These are phyloP conservation scores for Schoenoplectus triqueter DNA, from an alignment of 202 grass and related monocot species.

Conservation along the genomic window DNA sequence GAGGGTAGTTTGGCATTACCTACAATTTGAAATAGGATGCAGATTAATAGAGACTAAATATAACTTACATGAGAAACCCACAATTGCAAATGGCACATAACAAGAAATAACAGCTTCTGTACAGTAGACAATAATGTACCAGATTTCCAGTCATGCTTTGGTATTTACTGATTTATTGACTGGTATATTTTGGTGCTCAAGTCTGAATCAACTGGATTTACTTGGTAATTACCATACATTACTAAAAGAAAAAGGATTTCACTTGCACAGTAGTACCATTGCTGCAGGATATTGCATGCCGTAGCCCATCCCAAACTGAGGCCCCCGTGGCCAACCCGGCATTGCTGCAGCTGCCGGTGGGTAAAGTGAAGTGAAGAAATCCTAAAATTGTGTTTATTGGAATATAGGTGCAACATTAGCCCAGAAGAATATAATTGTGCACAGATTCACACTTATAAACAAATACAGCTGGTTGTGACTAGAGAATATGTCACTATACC, in stretches of 20 bases:
- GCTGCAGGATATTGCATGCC: slow-evolving; percentile 71
- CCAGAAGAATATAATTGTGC: not conserved
- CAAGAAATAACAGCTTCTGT: slow-evolving; percentile 15
- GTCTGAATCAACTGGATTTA: not conserved
- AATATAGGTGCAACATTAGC: slow-evolving; percentile 23
- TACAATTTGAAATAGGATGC: slow-evolving; percentile 43
- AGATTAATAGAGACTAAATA: not conserved
- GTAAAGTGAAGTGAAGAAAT: slow-evolving; percentile 88
- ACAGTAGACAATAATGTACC: not conserved
- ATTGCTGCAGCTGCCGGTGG: slow-evolving; percentile 55
- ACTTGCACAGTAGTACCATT: slow-evolving; percentile 50
- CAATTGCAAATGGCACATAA: not conserved
- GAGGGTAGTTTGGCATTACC: slow-evolving; percentile 75
- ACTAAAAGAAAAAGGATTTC: slow-evolving; percentile 22
- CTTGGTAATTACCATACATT: not conserved
- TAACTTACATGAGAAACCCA: not conserved
- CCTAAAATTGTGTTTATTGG: slow-evolving; percentile 50
- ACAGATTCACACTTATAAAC: not conserved
- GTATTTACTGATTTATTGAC: not conserved
- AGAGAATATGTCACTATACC: slow-evolving; percentile 45
- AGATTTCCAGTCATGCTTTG: not conserved
- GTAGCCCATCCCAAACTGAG: slow-evolving; percentile 81
- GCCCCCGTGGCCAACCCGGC: slow-evolving; percentile 69
- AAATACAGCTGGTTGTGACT: no score
- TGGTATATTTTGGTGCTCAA: slow-evolving; percentile 3